Evolutionary conservation across 345 rosid species (phyloP).

Genomic region (Salix exigua): DNA sequence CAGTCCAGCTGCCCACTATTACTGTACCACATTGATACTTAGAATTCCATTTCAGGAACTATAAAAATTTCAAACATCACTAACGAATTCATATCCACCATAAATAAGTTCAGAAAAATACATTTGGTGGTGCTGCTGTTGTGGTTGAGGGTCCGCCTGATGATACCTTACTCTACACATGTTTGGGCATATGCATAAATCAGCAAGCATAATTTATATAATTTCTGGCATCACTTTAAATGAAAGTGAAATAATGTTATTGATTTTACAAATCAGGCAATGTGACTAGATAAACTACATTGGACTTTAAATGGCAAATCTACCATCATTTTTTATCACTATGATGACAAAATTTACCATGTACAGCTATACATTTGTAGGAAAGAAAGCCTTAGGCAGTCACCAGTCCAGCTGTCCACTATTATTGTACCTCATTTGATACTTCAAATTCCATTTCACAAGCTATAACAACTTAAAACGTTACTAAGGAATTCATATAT

Average conservation of each 20-base stretch:
- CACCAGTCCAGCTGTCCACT: no score
- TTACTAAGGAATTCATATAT: neutral
- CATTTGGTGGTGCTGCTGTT: neutral
- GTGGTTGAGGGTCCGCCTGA: constrained; percentile 11
- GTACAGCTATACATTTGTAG: neutral
- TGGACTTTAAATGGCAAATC: neutral
- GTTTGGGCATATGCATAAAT: neutral
- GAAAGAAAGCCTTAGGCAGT: neutral
- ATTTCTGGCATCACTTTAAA: neutral
- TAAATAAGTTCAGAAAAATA: neutral
- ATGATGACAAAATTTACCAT: neutral
- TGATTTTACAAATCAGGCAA: neutral
- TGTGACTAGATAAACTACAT: neutral
- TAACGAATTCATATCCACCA: no score
- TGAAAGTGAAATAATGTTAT: neutral
- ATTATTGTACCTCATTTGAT: no score
- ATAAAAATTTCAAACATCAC: no score
- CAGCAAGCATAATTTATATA: neutral
- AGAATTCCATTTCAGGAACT: no score
- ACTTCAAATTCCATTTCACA: no score
- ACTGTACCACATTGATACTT: no score
- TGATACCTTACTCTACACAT: constrained; percentile 8
- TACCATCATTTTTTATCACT: neutral
- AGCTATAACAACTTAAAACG: neutral
- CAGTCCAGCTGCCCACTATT: no score